Evolutionary conservation across 116 monocot species (phyloP).

Genomic region (Cymodocea nodosa): DNA sequence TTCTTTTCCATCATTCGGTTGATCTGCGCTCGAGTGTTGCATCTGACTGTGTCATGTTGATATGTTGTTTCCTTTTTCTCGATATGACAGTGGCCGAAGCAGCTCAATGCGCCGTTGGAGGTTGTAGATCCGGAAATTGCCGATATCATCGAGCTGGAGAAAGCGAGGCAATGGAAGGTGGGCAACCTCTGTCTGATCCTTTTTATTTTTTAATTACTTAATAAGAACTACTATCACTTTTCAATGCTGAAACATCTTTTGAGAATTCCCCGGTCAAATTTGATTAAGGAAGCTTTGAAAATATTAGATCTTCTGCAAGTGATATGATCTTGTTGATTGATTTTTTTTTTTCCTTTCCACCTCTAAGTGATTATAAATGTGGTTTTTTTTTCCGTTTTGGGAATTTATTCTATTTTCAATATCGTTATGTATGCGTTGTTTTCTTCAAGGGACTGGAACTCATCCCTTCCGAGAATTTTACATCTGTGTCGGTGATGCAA

Average conservation of each 20-base stretch:
- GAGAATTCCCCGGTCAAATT: no score
- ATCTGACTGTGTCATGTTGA: neutral
- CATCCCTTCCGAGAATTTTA: constrained; percentile 98
- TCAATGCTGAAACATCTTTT: no score
- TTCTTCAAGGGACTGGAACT: constrained; percentile 73
- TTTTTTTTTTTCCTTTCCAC: neutral
- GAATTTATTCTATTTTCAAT: neutral
- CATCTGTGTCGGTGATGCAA: constrained; percentile 95
- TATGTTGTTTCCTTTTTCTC: neutral
- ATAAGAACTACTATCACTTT: no score
- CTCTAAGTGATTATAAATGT: neutral
- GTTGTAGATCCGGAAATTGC: constrained; percentile 89
- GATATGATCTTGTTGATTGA: neutral
- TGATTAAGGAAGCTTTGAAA: no score
- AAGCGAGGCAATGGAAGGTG: constrained; percentile 99
- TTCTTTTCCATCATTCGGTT: neutral
- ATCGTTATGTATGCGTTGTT: neutral
- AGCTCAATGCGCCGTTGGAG: constrained; percentile 79
- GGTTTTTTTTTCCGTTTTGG: neutral
- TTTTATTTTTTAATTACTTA: neutral
- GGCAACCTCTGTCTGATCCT: neutral
- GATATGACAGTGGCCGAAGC: constrained; percentile 74
- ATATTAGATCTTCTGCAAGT: neutral
- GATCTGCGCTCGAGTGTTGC: neutral
- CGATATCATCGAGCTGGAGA: constrained; percentile 95